Percentiles rank a stretch among this genome's conserved stretches.
Evolutionary conservation across 1,284 basidiomycete species (phyloP).

Genomic region (Papiliotrema fonsecae): DNA sequence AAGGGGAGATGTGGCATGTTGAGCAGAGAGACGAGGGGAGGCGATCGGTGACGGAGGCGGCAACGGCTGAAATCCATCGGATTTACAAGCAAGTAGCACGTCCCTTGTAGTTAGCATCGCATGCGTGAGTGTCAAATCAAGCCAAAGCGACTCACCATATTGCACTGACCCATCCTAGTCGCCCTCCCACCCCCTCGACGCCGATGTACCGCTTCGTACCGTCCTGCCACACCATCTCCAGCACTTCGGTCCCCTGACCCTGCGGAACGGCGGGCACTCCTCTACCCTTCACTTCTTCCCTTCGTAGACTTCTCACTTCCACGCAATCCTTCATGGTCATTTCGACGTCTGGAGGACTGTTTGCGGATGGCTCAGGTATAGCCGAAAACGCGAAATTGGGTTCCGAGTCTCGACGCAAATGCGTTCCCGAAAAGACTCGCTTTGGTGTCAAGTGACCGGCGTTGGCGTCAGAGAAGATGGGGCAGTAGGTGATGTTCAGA

Average conservation of each 20-base stretch:
- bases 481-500: conserved; percentile 32
- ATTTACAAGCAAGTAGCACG: conserved; percentile 31
- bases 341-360: conserved; percentile 22
- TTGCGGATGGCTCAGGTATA: conserved; percentile 22
- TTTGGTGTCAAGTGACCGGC: conserved; percentile 18
- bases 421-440: conserved; percentile 19
- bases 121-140: background rate
- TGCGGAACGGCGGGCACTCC: conserved; percentile 35
- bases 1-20: background rate
- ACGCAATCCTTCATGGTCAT: conserved; percentile 35
- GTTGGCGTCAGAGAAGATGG: conserved; percentile 20
- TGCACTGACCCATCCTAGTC: conserved; percentile 40
- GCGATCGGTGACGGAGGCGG: conserved; percentile 25
- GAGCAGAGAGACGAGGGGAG: conserved; percentile 2
- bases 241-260: conserved; percentile 35
- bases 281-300: conserved; percentile 33
- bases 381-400: conserved; percentile 22
- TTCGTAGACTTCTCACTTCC: conserved; percentile 36
- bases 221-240: conserved; percentile 39
- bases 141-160: conserved; percentile 34
- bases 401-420: background rate
- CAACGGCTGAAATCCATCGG: conserved; percentile 12
- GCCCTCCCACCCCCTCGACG: conserved; percentile 37
- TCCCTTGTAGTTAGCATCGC: conserved; percentile 21
- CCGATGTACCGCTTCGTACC: conserved; percentile 37